Percentiles rank a stretch among this genome's conserved stretches.
phyloP scores from a whole-genome alignment of 495 filamentous ascomycete species.

The Aspergillus biplanus region DNA sequence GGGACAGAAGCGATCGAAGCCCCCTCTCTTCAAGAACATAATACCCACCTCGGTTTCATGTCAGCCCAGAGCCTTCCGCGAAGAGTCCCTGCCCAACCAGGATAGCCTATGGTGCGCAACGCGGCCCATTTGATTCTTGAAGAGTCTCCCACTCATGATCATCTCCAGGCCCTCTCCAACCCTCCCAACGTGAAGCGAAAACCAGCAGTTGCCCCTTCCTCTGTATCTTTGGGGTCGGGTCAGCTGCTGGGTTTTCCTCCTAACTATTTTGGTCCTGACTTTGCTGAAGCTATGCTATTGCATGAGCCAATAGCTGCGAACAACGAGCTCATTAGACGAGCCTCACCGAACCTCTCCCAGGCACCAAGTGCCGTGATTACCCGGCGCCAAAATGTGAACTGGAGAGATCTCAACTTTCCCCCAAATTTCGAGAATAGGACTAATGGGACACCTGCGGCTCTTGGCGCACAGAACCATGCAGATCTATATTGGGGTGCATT shows the following conservation, averaged over 20 bases:
- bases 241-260: background rate
- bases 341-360: conserved; percentile 14
- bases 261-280: background rate
- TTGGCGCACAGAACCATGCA: conserved; percentile 9
- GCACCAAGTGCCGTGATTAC: conserved; percentile 17
- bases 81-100: background rate
- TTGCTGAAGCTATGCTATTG: conserved; percentile 1
- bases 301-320: background rate
- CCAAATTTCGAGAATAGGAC: conserved; percentile 1
- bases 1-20: background rate
- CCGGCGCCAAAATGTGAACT: conserved; percentile 8
- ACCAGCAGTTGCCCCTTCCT: background rate
- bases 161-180: background rate
- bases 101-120: conserved; percentile 2
- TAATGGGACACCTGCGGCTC: conserved; percentile 5
- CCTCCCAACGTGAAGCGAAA: background rate
- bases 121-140: background rate
- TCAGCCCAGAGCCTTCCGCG: background rate
- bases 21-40: background rate
- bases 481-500: background rate
- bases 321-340: conserved; percentile 9
- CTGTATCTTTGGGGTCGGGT: background rate
- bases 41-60: background rate
- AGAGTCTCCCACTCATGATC: background rate
- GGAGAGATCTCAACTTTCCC: conserved; percentile 11